Evolutionary conservation across 139 green algal genomes (phyloP).

Genomic region (Pleodorina starrii): DNA sequence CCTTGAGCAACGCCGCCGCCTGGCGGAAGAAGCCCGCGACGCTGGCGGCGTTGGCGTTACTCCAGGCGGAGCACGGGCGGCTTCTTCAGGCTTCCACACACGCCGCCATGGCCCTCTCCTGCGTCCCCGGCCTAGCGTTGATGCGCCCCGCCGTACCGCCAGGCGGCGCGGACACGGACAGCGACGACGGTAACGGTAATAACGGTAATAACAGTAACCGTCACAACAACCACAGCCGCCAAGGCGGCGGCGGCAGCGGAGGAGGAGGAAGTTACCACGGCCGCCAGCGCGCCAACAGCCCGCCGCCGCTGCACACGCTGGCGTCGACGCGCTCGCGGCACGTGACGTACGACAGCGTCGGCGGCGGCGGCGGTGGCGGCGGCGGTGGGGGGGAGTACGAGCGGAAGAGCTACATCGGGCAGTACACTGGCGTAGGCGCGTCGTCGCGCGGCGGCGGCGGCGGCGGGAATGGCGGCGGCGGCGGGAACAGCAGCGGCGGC

Average conservation of each 20-base stretch:
- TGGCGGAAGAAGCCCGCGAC: slow-evolving; percentile 24
- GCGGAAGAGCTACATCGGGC: no score
- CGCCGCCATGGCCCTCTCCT: slow-evolving; percentile 17
- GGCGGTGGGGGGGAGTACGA: background rate
- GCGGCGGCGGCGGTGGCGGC: background rate
- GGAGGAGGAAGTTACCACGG: no score
- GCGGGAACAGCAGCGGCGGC: background rate
- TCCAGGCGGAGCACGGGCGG: slow-evolving; percentile 26
- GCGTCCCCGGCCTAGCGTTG: background rate
- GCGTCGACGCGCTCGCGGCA: background rate
- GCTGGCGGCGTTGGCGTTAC: slow-evolving; percentile 6
- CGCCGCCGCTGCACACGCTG: background rate
- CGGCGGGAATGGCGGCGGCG: background rate
- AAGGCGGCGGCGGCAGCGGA: background rate
- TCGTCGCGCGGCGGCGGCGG: background rate
- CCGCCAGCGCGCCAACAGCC: background rate
- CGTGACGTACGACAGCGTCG: background rate
- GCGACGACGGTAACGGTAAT: background rate
- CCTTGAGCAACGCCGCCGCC: background rate
- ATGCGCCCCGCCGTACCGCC: background rate
- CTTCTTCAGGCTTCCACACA: background rate
- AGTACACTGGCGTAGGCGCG: no score
- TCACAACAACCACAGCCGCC: background rate
- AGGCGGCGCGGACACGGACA: background rate
- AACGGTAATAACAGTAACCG: background rate